Conservation (phyloP, 495 filamentous ascomycete genomes). For the Penicillium silybi region DNA sequence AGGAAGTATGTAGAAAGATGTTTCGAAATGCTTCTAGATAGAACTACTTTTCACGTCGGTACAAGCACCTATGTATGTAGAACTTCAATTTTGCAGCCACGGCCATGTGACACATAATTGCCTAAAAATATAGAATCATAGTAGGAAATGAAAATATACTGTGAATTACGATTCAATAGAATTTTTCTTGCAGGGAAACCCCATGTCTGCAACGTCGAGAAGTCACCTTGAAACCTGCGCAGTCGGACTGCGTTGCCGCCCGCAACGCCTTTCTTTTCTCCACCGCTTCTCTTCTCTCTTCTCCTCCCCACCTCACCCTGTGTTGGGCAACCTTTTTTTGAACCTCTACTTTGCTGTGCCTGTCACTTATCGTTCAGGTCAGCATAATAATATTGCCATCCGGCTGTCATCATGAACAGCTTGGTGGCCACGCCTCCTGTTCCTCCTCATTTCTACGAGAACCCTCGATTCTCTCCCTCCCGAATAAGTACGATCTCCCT, state of each 20-base stretch:
- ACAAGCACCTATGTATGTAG: no score
- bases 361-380: background rate
- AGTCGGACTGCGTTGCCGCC: constrained; percentile 41
- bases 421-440: constrained; percentile 60
- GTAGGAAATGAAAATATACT: background rate
- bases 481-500: constrained; percentile 55
- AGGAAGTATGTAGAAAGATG: background rate
- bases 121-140: background rate
- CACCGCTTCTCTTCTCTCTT: constrained; percentile 44
- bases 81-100: background rate
- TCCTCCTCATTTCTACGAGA: constrained; percentile 74
- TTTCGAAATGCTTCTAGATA: background rate
- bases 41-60: background rate
- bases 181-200: constrained; percentile 11
- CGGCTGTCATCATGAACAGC: constrained; percentile 58
- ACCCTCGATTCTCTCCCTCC: constrained; percentile 65
- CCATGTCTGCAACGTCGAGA: constrained; percentile 24
- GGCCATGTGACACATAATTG: background rate
- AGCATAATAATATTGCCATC: constrained; percentile 23
- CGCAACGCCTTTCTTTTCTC: constrained; percentile 36
- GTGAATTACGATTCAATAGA: background rate
- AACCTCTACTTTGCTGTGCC: constrained; percentile 15
- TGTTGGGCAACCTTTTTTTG: constrained; percentile 32
- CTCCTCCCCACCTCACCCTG: constrained; percentile 38
- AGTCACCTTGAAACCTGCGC: constrained; percentile 24